Evolutionary conservation across 352 stramenopile genomes (phyloP), one percentile per base, ranked within the genome.

Genomic region (Pythium vanterpoolii): DNA sequence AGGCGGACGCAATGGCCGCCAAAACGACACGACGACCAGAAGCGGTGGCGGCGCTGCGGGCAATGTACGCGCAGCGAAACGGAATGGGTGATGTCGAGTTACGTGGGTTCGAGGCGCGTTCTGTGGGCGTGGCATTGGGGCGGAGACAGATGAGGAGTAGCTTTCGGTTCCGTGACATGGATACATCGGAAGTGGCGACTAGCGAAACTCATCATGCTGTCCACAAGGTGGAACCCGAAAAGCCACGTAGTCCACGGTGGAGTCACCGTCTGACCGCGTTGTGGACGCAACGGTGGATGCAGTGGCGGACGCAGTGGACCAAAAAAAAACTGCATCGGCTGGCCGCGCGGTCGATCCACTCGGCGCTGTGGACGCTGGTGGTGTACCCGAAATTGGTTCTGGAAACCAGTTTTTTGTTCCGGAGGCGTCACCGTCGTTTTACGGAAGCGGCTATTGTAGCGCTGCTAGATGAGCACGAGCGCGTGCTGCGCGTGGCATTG

Each of bases 391-490:
- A 19, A 30, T 45, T 54, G 11, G 16, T 42, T 28, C 9, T 62
- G 1, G 33, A 9, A 33, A 48, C 21, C 44, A 56, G 44, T 33
- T n/a, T n/a, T 7, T 13, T 48, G 28, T 48, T 59, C 36, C 39
- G n/a, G 24, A 3, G 4, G 14, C 23, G 45, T 4, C 44, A 26
- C 1, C 33, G 18, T n/a, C 45, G 24, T 1, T 21, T 14, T 13
- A 33, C 16, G 9, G 45, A 48, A 18, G 56, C 23, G 19, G 34
- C 34, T 14, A 40, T 58, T 18, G 45, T 58, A 30, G 33, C 10
- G 57, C 63, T 62, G n/a, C 21, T 62, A 23, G 42, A 69, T n/a
- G 54, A 61, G 14, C 57, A 66, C 30, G 43, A 47, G 1, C 72
- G 66, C 13, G 40, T 71, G 13, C 19, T 70, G 6, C 46, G 43